Base-by-base conservation (phyloP, 2,329 filamentous ascomycete species). In the Dothistroma pini region DNA sequence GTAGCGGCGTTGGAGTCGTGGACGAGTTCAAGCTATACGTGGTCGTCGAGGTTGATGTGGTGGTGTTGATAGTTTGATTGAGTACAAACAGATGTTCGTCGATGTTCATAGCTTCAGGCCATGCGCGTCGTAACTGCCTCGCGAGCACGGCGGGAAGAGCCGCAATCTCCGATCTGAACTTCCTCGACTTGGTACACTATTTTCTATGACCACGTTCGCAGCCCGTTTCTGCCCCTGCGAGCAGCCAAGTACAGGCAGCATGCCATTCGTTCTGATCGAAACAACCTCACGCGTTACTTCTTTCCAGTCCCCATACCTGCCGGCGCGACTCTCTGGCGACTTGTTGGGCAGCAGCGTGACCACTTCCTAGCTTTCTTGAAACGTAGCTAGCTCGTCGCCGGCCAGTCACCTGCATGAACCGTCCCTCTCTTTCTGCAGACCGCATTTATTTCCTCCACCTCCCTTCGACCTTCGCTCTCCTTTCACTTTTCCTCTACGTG, bases 381-480 rank as follows among this genome's bases (percentile, higher is more conserved):
- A 51, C 48, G 48, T 51, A 21, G 22, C 29, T 25, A 11, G 11
- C 19, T 14, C 38, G 38, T 22, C 44, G 32, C 52, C 54, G 19
- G 38, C 50, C 50, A 50, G 35, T 54, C 47, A 54, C 52, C 48
- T 47, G 56, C 62, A 62, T 57, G 55, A 60, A 54, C 58, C 62
- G 48, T 53, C 51, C 52, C 61, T 63, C 65, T n/a, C 58, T 58
- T 59, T 58, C 54, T 59, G 41, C 63, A 57, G 58, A 61, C 60
- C 59, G 58, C 61, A 53, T 51, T 49, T 54, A 61, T 58, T 60
- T 32, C 51, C 49, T 53, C 53, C 57, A 53, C 56, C 57, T 56
- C 59, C 38, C 58, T 16, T 52, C 47, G 3, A 52, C 55, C 52
- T 52, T 57, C 58, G 41, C 49, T 49, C 54, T 63, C 54, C 14